phyloP scores from a whole-genome alignment of 106 monocot species.

The Dioscorea zingiberensis region DNA sequence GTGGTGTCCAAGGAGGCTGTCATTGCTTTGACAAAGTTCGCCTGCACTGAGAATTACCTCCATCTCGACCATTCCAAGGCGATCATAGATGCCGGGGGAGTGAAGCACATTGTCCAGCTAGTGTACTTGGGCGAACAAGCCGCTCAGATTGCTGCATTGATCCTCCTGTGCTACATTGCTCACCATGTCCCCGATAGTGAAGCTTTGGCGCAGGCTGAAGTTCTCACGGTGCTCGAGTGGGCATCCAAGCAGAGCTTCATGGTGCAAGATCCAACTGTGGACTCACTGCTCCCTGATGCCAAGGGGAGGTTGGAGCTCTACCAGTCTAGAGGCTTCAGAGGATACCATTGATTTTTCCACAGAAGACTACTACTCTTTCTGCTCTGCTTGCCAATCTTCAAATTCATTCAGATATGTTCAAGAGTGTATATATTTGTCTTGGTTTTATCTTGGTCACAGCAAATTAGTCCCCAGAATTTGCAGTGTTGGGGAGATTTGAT shows the following conservation, averaged over 20 bases:
- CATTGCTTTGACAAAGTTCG: constrained; percentile 71
- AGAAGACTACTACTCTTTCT: not conserved
- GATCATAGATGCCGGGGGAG: constrained; percentile 66
- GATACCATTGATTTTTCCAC: constrained; percentile 42
- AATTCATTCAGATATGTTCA: constrained; percentile 13
- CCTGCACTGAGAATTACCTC: constrained; percentile 77
- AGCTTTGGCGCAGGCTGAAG: constrained; percentile 61
- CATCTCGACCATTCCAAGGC: constrained; percentile 73
- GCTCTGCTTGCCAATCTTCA: not conserved
- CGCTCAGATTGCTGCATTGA: constrained; percentile 48
- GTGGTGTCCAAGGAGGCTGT: constrained; percentile 51
- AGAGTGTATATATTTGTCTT: constrained; percentile 40
- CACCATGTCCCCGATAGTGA: constrained; percentile 77
- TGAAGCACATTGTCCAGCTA: constrained; percentile 73
- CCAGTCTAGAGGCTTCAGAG: constrained; percentile 62
- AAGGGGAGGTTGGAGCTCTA: constrained; percentile 81
- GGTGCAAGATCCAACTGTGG: constrained; percentile 42
- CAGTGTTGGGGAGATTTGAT: too few relatives aligned
- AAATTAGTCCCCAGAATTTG: constrained; percentile 31
- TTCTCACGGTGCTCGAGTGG: constrained; percentile 65
- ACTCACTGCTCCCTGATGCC: constrained; percentile 55
- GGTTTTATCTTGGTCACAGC: constrained; percentile 67
- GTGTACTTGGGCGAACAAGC: constrained; percentile 73
- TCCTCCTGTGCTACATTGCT: constrained; percentile 68
- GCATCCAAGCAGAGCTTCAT: constrained; percentile 55